Evolutionary conservation across 129 eudicot species (phyloP).

Genomic region (Calendula officinalis): DNA sequence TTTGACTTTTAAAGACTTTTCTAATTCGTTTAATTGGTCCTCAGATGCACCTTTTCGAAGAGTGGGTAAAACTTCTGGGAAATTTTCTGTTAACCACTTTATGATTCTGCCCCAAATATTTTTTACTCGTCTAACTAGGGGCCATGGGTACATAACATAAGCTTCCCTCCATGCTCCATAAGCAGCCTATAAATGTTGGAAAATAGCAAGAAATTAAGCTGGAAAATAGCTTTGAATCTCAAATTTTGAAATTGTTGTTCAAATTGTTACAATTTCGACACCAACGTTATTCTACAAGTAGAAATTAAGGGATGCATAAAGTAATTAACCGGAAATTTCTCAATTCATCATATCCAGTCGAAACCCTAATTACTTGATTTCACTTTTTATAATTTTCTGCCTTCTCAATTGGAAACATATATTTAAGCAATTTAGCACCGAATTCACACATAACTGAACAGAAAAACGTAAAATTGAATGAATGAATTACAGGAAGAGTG

Average conservation of each 20-base stretch:
- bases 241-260: no score
- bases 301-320: neutral
- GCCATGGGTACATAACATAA: slow-evolving; percentile 72
- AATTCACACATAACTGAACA: neutral
- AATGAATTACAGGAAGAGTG: neutral
- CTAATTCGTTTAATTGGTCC: slow-evolving; percentile 55
- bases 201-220: slow-evolving; percentile 2
- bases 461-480: neutral
- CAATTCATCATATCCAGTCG: slow-evolving; percentile 1
- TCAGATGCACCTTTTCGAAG: slow-evolving; percentile 76
- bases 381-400: neutral
- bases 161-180: slow-evolving; percentile 75
- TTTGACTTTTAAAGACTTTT: slow-evolving; percentile 53
- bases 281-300: neutral
- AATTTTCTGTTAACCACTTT: slow-evolving; percentile 59
- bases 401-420: no score
- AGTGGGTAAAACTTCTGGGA: slow-evolving; percentile 62
- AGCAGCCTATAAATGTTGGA: slow-evolving; percentile 43
- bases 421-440: no score
- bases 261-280: neutral
- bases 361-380: neutral
- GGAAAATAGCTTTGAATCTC: neutral
- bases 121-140: slow-evolving; percentile 64
- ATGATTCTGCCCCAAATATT: slow-evolving; percentile 54
- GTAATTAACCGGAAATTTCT: neutral